Base-by-base conservation (phyloP, 176 grass and related monocot species). In the Musa schizocarpa region DNA sequence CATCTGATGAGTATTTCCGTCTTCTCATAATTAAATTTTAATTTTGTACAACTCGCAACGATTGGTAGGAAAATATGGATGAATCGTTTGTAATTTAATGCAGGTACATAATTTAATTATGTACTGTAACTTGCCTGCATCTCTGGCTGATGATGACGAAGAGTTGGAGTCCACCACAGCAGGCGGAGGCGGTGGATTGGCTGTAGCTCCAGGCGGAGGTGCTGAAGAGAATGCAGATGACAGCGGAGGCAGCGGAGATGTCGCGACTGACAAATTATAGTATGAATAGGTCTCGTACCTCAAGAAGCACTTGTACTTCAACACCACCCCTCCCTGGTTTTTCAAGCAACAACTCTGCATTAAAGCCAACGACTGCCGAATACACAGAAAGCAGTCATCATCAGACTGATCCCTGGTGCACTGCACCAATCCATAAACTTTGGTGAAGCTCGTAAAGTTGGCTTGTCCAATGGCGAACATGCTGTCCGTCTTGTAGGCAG, bases 341-440 rank as follows among this genome's bases (percentile, higher is more conserved):
- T 16, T 14, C 14, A 11, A 50, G 29, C 13, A 50, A 69, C 12
- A 20, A 50, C 16, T 69, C 12, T 27, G 67, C 29, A 69, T 69
- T 17, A 0, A 9, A 13, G 20, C 54, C 13, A 26, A 13, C 25
- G 23, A 19, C 16, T 20, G 3, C 13, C 4, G 10, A 14, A 74
- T 53, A 27, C 72, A 74, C 24, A 3, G 9, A 58, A 9, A 58
- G 16, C 72, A 59, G 1, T 57, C 22, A 25, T 57, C 54, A 11
- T 11, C n/a, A 2, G 72, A 34, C 53, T 55, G 52, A 58, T 59
- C 25, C 21, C 53, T 74, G 2, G 20, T 48, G 72, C 72, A 74
- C 72, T 74, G 72, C 72, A 74, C 72, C 23, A 74, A 11, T 10
- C 72, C 72, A 5, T 58, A 74, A 8, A 74, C 9, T 6, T 8